Base-by-base conservation (phyloP, 768 basidiomycete species). In the Tephrocybe sp. region DNA sequence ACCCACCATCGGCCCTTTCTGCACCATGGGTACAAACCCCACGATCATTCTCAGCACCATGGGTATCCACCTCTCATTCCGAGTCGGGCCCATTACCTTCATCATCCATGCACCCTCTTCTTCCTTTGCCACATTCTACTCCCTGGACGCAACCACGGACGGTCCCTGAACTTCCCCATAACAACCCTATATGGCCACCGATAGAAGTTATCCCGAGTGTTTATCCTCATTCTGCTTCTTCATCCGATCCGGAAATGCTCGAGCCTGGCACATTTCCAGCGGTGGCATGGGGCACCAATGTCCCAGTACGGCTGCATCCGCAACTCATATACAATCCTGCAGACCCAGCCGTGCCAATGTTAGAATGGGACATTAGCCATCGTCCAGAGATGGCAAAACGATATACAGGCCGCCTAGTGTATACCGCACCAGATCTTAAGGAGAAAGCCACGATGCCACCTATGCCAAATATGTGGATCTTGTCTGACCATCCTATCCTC, bases 351-450 rank as follows among this genome's bases (percentile, higher is more conserved):
- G 46, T 67, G 17, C 72, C 73, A 18, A 59, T 66, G 38, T 58
- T 77, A 14, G 61, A 70, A 43, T 78, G 77, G 77, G 74, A 78
- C 56, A 54, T 78, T 28, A 63, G 72, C 28, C 72, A 72, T 54
- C 62, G 62, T 9, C 65, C 74, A 21, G 65, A 70, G 37, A 59
- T 63, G 21, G 73, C 75, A 5, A 64, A 69, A 28, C 58, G 70
- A 2, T 51, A 59, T 44, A 67, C 68, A 21, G 68, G 65, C 14
- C 60, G 71, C 51, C 57, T 63, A 37, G 44, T 65, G 17, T 21
- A 67, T 8, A 55, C 67, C 47, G 57, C 63, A 14, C 62, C 66
- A 3, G 59, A 69, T 24, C 60, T 76, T n/a, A 55, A 58, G 2
- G 65, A 62, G 8, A 58, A 62, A 41, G 75, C 72, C 11, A 61